Percentiles rank a stretch among this genome's conserved stretches.
Conservation (phyloP, 169 alveolate species). For the Plasmodium cynomolgi region DNA sequence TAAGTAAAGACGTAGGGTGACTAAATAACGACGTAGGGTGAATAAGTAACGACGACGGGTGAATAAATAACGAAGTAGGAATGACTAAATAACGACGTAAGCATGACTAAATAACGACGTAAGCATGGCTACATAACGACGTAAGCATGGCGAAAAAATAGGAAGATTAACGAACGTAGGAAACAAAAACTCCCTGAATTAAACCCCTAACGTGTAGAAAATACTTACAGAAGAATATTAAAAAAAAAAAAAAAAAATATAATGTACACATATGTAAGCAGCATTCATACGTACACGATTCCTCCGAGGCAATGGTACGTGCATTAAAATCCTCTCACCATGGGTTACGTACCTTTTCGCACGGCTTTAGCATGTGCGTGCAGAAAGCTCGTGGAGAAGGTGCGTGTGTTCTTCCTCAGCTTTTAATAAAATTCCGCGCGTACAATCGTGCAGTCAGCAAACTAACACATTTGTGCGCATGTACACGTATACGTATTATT, state of each 20-base stretch:
- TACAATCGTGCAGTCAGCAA: not conserved
- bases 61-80: too few species aligned
- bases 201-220: conserved; percentile 1
- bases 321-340: not conserved
- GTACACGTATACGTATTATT: not conserved
- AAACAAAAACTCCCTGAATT: not conserved
- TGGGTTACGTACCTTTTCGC: not conserved
- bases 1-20: not conserved
- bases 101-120: too few species aligned
- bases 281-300: not conserved
- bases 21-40: too few species aligned
- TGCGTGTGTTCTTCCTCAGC: not conserved
- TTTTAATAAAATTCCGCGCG: not conserved
- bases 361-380: not conserved
- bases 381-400: not conserved
- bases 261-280: not conserved
- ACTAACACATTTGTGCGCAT: not conserved
- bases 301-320: not conserved
- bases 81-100: too few species aligned
- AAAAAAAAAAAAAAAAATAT: not conserved
- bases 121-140: not conserved
- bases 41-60: too few species aligned
- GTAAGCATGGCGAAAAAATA: not conserved
- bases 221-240: not conserved
- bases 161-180: not conserved